These are phyloP conservation scores for Nemania sp. DNA, from an alignment of 2,329 filamentous ascomycete genomes.

Conservation along the genomic window DNA sequence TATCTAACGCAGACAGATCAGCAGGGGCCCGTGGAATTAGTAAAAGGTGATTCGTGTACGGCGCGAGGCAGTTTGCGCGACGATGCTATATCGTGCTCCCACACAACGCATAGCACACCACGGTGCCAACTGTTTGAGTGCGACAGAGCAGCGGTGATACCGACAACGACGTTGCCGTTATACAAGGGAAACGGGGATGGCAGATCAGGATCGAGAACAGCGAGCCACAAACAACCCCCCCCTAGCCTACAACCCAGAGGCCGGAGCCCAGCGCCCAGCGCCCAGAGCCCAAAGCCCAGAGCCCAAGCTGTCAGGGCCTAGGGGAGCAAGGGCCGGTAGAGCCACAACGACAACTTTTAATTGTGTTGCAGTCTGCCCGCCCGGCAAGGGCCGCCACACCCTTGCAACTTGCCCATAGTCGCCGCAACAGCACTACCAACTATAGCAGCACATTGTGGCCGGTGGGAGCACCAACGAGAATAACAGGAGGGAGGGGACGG, in stretches of 20 bases:
- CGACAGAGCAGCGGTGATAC: slow-evolving; percentile 47
- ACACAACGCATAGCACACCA: slow-evolving; percentile 38
- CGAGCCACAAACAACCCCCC: slow-evolving; percentile 38
- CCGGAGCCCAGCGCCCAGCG: slow-evolving; percentile 10
- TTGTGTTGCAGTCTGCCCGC: slow-evolving; percentile 44
- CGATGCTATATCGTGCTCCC: slow-evolving; percentile 45
- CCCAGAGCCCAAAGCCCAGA: slow-evolving; percentile 9
- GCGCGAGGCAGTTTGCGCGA: slow-evolving; percentile 42
- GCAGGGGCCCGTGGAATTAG: slow-evolving; percentile 39
- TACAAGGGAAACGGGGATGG: slow-evolving; percentile 44
- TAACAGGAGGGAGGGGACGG: slow-evolving; percentile 24
- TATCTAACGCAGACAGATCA: slow-evolving; percentile 52
- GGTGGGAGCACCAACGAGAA: slow-evolving; percentile 35
- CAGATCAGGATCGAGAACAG: slow-evolving; percentile 47
- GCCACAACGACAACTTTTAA: slow-evolving; percentile 41
- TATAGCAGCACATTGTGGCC: slow-evolving; percentile 26
- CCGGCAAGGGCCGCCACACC: slow-evolving; percentile 43
- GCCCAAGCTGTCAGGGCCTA: slow-evolving; percentile 14
- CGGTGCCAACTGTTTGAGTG: slow-evolving; percentile 36
- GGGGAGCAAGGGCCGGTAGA: slow-evolving; percentile 41
- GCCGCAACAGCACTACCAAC: slow-evolving; percentile 33
- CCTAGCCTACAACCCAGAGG: slow-evolving; percentile 33
- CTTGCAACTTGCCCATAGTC: slow-evolving; percentile 40
- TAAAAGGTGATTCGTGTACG: slow-evolving; percentile 34
- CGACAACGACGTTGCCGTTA: slow-evolving; percentile 48